Evolutionary conservation across 2,329 filamentous ascomycete genomes (phyloP).

Genomic region (Epichloe coenophiala): DNA sequence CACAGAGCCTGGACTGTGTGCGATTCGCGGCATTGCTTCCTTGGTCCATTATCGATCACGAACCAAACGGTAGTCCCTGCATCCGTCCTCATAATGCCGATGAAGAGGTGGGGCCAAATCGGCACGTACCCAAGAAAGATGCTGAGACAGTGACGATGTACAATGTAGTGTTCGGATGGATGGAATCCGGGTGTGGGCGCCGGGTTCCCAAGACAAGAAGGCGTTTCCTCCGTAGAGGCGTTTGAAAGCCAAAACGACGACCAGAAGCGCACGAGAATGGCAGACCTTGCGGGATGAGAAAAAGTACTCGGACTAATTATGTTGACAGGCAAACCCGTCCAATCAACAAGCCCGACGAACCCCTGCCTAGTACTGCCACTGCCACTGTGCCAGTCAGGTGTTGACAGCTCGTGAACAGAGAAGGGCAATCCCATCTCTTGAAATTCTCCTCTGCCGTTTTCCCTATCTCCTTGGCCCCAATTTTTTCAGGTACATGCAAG

Average conservation of each 20-base stretch:
- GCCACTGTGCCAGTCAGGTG: no score
- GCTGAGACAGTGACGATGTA: background rate
- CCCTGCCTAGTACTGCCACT: no score
- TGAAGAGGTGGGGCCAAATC: background rate
- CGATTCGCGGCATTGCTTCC: background rate
- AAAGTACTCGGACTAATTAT: background rate
- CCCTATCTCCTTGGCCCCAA: no score
- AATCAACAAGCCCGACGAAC: background rate
- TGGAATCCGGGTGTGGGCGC: background rate
- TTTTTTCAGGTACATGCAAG: no score
- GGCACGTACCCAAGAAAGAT: background rate
- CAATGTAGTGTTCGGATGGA: background rate
- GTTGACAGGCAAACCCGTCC: background rate
- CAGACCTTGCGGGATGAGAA: background rate
- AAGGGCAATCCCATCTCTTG: no score
- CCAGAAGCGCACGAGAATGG: background rate
- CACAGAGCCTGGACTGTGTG: background rate
- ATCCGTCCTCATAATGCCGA: background rate
- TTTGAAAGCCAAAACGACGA: background rate
- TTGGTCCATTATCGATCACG: background rate
- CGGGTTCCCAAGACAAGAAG: background rate
- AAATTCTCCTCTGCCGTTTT: no score
- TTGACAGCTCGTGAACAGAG: no score
- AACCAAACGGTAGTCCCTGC: background rate
- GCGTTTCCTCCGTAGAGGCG: background rate